Percentiles rank a stretch among this genome's conserved stretches.
Conservation (phyloP, 257 asterid species). For the Solanum clarkiae region DNA sequence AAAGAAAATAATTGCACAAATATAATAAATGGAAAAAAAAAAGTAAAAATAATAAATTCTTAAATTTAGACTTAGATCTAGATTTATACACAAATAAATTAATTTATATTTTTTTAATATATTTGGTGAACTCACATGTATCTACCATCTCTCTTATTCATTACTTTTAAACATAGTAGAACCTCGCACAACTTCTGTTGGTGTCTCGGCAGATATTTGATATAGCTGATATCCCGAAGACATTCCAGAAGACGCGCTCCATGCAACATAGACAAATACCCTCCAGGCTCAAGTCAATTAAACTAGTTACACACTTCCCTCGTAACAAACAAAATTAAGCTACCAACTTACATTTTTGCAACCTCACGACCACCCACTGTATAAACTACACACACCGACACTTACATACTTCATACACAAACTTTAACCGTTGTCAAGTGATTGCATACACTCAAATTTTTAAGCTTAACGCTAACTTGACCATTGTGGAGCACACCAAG, state of each 20-base stretch:
- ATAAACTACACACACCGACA: neutral
- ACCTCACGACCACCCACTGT: neutral
- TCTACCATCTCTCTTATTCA: no score
- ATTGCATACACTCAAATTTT: neutral
- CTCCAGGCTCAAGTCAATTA: no score
- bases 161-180: neutral
- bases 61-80: no score
- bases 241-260: neutral
- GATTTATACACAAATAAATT: no score
- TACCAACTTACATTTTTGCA: neutral
- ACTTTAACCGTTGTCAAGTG: neutral
- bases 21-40: neutral
- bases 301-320: neutral
- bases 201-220: no score
- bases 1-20: neutral
- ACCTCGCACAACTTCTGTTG: neutral
- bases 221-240: neutral
- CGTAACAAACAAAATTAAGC: neutral
- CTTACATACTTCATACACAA: neutral
- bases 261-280: neutral
- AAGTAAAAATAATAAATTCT: no score
- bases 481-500: neutral
- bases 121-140: neutral
- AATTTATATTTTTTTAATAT: no score
- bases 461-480: neutral